Evolutionary conservation across 139 green algal species (phyloP).

Genomic region (Pseudopediastrum boryanum): DNA sequence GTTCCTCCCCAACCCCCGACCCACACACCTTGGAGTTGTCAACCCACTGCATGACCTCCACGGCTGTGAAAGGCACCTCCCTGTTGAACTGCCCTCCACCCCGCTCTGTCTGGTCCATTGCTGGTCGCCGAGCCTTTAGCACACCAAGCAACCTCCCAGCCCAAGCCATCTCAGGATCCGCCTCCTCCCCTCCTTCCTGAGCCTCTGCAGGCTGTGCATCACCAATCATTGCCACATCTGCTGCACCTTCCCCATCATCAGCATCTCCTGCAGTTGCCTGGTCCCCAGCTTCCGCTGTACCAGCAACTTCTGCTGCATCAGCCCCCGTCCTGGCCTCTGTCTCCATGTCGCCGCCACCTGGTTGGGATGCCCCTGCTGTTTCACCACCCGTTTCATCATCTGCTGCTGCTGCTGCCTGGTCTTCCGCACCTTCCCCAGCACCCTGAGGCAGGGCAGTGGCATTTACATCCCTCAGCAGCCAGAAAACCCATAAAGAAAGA

Average conservation of each 20-base stretch:
- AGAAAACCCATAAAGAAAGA: no score
- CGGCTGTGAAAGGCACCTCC: conserved; percentile 11
- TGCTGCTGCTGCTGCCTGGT: no score
- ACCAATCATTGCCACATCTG: not conserved
- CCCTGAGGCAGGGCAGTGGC: no score
- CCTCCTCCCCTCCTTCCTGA: not conserved
- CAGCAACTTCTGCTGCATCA: conserved; percentile 15
- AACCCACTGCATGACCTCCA: conserved; percentile 56
- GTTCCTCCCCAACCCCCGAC: conserved; percentile 43
- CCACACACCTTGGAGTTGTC: conserved; percentile 33
- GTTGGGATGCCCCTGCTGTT: not conserved
- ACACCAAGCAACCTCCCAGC: conserved; percentile 52
- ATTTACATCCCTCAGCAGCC: no score
- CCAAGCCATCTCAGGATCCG: conserved; percentile 21
- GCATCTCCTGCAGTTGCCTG: not conserved
- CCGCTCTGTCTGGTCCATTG: conserved; percentile 2
- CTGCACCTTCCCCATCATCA: not conserved
- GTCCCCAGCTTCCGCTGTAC: no score
- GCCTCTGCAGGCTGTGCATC: not conserved
- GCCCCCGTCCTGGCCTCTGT: not conserved
- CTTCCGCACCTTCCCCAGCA: no score
- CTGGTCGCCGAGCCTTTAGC: conserved; percentile 12
- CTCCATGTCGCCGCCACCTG: conserved; percentile 1
- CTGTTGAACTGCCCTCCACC: conserved; percentile 1
- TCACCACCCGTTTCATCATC: not conserved